Conservation (phyloP, 208 protist species). For the Wallacemonas sp. region DNA sequence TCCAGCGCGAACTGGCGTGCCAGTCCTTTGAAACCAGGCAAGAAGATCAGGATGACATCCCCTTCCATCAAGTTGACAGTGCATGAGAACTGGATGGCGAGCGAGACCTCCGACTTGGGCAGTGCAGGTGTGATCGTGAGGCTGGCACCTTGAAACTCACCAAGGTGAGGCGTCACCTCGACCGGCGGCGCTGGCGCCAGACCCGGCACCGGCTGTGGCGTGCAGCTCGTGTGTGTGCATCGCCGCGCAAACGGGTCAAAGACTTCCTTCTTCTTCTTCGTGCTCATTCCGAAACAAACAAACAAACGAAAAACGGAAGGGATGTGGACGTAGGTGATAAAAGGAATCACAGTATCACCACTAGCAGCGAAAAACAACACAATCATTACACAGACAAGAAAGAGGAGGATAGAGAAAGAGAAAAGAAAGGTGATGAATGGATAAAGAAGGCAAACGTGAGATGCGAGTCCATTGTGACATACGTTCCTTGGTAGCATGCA, state of each 20-base stretch:
- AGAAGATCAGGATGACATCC: slow-evolving; percentile 53
- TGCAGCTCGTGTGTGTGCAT: slow-evolving; percentile 18
- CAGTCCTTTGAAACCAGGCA: slow-evolving; percentile 62
- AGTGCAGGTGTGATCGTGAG: slow-evolving; percentile 55
- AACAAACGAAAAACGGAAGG: neutral
- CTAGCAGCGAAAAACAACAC: no score
- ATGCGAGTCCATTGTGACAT: no score
- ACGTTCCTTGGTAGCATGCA: no score
- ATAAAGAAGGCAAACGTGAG: no score
- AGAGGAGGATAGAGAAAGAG: no score
- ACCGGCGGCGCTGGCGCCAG: neutral
- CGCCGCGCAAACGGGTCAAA: slow-evolving; percentile 48
- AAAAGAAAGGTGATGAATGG: no score
- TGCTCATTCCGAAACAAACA: neutral
- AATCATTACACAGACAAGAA: no score
- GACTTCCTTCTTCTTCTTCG: slow-evolving; percentile 38
- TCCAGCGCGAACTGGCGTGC: slow-evolving; percentile 59
- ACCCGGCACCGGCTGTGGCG: neutral
- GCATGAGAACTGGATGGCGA: slow-evolving; percentile 68
- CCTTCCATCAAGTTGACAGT: slow-evolving; percentile 53
- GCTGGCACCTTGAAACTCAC: slow-evolving; percentile 57
- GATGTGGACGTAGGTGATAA: neutral
- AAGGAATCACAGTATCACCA: neutral
- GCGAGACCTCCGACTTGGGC: slow-evolving; percentile 48
- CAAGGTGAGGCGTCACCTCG: slow-evolving; percentile 5